These are phyloP conservation scores for Penicillium expansum DNA, from an alignment of 2,329 filamentous ascomycete genomes.

Conservation along the genomic window DNA sequence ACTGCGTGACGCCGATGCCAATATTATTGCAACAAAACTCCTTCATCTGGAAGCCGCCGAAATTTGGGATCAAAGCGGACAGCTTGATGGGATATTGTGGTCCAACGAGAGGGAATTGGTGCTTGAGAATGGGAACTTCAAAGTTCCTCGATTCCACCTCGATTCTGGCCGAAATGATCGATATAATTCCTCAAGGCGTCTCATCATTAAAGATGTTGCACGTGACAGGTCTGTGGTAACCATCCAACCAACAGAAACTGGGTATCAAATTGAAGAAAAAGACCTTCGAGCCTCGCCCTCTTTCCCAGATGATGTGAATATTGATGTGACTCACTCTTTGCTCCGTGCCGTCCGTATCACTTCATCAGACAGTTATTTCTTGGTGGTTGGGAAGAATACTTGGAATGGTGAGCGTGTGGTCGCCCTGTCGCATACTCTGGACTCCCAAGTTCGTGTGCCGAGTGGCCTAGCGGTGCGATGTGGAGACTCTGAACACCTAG, in stretches of 20 bases:
- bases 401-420: constrained; percentile 7
- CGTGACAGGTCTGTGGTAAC: constrained; percentile 1
- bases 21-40: constrained; percentile 13
- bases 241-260: constrained; percentile 2
- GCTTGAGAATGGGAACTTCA: constrained; percentile 21
- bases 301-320: not conserved
- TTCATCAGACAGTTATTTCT: constrained; percentile 9
- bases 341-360: constrained; percentile 15
- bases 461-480: not conserved
- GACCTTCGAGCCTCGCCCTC: not conserved
- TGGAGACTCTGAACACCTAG: constrained; percentile 5
- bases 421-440: constrained; percentile 9
- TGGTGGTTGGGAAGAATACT: constrained; percentile 13
- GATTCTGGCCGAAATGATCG: constrained; percentile 18
- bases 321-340: constrained; percentile 13
- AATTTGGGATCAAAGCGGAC: constrained; percentile 15
- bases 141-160: constrained; percentile 32
- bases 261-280: constrained; percentile 15
- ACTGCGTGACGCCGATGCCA: not conserved
- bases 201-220: constrained; percentile 17
- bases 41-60: constrained; percentile 17
- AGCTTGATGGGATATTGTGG: constrained; percentile 25
- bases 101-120: constrained; percentile 30
- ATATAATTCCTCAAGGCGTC: constrained; percentile 24
- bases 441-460: constrained; percentile 14